Evolutionary conservation across 2,329 filamentous ascomycete genomes (phyloP), one percentile per base, ranked within the genome.

Genomic region (Neopestalotiopsis rosae): DNA sequence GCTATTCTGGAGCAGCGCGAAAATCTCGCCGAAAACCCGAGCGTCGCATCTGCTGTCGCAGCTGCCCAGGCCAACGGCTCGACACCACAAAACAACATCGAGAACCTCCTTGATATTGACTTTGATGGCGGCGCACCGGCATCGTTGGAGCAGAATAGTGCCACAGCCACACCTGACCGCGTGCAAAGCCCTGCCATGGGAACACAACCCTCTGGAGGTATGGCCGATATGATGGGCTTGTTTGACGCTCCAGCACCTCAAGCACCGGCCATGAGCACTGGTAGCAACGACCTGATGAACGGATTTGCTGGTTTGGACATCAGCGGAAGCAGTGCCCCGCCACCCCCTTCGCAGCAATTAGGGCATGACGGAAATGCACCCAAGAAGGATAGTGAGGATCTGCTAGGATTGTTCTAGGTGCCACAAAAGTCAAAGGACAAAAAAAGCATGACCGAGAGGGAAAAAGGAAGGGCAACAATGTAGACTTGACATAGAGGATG

Each of bases 1-100:
- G 96, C 96, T 70, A 97, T 99, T 78, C 95, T 97, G 84, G 96
- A 99, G 83, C 94, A 97, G 84, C 89, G 93, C 72, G 91, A 98
- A 81, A 94, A 98, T 75, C 93, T 94, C 1, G 92, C 91, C 71
- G 96, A 98, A 75, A 98, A 98, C 79, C 95, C 96, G 1, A 94
- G 98, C 74, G 95, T 95, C 0, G 95, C 94, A 0, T 92, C 93
- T 0, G 93, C 93, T 1, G 91, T 90, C 0, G 91, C 91, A 0
- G 91, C 90, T 0, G 88, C 90, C 1, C 90, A 90, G 0, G 90
- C 90, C 68, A 87, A 87, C 67, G 82, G 88, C 38, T 81, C 77
- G 7, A 73, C 85, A 32, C 77, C 87, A 6, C 91, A 94, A 79
- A 92, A 82, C 83, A 98, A 97, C 76, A 88, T 95, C 72, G 96